Evolutionary conservation across 2,329 filamentous ascomycete species (phyloP).

Genomic region (Fusarium illudens): DNA sequence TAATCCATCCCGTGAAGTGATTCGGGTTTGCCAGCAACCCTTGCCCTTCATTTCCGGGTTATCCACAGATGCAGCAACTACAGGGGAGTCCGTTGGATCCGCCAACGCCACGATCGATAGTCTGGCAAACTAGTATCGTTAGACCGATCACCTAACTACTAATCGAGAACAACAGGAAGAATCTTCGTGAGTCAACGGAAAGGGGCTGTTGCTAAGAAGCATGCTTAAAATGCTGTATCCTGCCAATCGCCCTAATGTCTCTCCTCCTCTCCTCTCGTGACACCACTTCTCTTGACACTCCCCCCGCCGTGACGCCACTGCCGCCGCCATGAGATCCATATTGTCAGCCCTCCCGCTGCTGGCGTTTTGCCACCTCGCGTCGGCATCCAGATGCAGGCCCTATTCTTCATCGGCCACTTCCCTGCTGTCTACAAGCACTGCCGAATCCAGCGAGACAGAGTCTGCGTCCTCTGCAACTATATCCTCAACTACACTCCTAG

Average conservation of each 20-base stretch:
- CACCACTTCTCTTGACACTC: neutral
- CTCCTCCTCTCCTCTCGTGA: neutral
- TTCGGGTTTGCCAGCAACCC: neutral
- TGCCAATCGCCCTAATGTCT: neutral
- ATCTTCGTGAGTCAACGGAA: too few relatives aligned
- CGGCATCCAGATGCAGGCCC: conserved; percentile 4
- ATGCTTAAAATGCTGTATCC: neutral
- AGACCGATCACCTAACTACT: too few relatives aligned
- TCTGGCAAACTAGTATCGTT: neutral
- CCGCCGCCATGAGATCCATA: neutral
- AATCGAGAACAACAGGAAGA: too few relatives aligned
- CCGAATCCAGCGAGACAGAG: neutral
- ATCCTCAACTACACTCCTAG: neutral
- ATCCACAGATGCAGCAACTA: neutral
- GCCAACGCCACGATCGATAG: neutral
- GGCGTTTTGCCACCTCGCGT: neutral
- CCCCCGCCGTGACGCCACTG: neutral
- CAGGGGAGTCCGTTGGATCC: neutral
- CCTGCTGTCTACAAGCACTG: neutral
- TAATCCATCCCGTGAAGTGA: neutral
- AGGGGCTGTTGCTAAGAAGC: neutral
- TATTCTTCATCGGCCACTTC: neutral
- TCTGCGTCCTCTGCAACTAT: neutral
- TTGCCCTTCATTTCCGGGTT: neutral
- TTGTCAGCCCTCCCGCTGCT: neutral